Percentiles rank a stretch among this genome's conserved stretches.
Conservation (phyloP, 2,329 filamentous ascomycete species). For the Parafenestella ontariensis region DNA sequence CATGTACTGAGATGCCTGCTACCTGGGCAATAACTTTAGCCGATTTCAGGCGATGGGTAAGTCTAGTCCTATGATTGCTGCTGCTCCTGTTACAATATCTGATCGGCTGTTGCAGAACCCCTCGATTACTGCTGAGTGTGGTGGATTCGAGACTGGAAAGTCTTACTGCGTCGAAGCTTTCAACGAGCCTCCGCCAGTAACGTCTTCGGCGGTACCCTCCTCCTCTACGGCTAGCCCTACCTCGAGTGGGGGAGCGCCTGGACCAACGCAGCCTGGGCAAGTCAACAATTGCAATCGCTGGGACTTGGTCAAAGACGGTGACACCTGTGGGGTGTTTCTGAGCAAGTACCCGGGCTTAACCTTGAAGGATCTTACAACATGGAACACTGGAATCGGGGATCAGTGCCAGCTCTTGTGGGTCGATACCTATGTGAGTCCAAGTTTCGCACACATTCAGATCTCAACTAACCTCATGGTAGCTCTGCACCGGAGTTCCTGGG, state of each 20-base stretch:
- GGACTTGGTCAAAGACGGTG: not conserved
- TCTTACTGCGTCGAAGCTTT: not conserved
- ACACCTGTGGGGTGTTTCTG: not conserved
- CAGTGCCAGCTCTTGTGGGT: conserved; percentile 8
- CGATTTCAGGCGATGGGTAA: not conserved
- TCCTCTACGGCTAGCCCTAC: not conserved
- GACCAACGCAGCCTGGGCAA: not conserved
- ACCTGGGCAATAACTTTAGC: not conserved
- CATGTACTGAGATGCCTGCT: not conserved
- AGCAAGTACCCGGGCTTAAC: conserved; percentile 2
- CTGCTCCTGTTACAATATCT: not conserved
- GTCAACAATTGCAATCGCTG: not conserved
- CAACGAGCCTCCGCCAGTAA: not conserved
- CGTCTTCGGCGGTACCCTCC: not conserved
- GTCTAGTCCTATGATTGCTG: not conserved
- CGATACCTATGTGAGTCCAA: conserved; percentile 15
- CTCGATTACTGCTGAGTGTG: not conserved
- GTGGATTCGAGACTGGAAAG: not conserved
- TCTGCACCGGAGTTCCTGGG: conserved; percentile 15
- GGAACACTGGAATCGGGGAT: conserved; percentile 2
- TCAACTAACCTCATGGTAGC: too few species aligned
- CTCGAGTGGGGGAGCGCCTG: not conserved
- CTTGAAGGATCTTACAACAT: not conserved
- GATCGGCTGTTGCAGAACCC: not conserved
- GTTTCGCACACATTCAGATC: too few species aligned